Percentiles rank a stretch among this genome's conserved stretches.
Conservation (phyloP, 2,329 filamentous ascomycete species). For the Sporothrix pseudoabietina region DNA sequence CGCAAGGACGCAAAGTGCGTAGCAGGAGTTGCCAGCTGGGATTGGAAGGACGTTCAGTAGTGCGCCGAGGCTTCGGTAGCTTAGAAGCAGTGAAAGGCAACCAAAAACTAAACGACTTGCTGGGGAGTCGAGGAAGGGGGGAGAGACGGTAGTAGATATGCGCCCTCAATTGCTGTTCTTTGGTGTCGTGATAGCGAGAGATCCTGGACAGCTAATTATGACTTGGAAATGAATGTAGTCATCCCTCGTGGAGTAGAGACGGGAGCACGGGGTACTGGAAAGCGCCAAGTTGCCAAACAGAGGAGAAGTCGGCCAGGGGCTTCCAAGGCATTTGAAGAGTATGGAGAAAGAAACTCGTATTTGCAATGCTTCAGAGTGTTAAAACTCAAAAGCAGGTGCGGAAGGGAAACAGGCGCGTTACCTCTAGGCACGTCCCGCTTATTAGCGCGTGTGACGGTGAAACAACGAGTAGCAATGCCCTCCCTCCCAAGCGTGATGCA, state of each 20-base stretch:
- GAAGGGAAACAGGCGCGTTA: not conserved
- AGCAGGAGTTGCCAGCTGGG: not conserved
- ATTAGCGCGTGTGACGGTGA: constrained; percentile 4
- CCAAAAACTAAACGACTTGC: not conserved
- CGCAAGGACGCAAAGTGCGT: not conserved
- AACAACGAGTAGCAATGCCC: not conserved
- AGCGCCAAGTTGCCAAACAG: not conserved
- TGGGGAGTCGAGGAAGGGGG: not conserved
- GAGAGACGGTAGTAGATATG: not conserved
- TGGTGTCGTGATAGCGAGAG: not conserved
- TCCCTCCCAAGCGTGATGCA: not conserved
- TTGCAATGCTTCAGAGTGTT: not conserved
- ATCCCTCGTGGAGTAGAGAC: not conserved
- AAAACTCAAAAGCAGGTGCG: not conserved
- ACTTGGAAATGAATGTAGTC: not conserved
- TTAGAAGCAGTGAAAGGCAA: not conserved
- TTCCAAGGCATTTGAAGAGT: not conserved
- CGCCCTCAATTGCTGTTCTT: not conserved
- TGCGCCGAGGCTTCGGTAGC: not conserved
- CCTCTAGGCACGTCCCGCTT: not conserved
- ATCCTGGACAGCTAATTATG: not conserved
- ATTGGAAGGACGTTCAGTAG: not conserved
- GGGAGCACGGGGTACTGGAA: not conserved
- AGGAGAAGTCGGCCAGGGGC: not conserved
- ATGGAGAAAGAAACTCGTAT: not conserved